Conservation (phyloP, 176 grass and related monocot genomes). For the Saccharum officinarum region DNA sequence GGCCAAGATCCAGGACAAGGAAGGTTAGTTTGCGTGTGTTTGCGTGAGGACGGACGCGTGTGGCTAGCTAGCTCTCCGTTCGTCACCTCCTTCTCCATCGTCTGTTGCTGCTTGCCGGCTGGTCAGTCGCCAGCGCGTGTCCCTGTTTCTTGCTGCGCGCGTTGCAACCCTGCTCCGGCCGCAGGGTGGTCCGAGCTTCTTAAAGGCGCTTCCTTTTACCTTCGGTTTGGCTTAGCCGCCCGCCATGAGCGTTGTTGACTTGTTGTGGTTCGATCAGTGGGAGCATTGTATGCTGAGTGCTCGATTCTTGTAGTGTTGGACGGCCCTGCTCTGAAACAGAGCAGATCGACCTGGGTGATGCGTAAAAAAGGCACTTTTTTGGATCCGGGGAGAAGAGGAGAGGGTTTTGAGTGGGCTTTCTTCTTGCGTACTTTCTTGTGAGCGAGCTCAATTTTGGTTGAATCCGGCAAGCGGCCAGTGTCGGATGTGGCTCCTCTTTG, state of each 20-base stretch:
- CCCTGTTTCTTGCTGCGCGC: background rate
- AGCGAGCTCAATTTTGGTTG: background rate
- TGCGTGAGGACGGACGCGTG: background rate
- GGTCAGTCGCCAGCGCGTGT: too few relatives aligned
- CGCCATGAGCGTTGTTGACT: background rate
- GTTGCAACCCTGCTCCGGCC: background rate
- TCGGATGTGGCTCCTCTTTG: background rate
- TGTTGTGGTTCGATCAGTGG: background rate
- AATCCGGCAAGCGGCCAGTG: background rate
- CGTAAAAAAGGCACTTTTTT: background rate
- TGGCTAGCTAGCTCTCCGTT: background rate
- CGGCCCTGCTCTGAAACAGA: background rate
- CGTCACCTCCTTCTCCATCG: background rate
- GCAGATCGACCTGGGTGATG: background rate
- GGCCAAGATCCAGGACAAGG: constrained; percentile 88
- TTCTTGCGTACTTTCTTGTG: background rate
- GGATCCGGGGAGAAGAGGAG: background rate
- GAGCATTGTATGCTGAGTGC: background rate
- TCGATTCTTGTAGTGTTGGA: background rate
- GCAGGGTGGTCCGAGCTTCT: background rate
- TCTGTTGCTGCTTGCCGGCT: background rate
- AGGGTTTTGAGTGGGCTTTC: background rate
- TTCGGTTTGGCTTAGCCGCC: background rate
- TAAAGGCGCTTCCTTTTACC: background rate
- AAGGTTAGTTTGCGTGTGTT: constrained; percentile 17